phyloP scores from a whole-genome alignment of 768 basidiomycete genomes.

The Mrakia gelida region DNA sequence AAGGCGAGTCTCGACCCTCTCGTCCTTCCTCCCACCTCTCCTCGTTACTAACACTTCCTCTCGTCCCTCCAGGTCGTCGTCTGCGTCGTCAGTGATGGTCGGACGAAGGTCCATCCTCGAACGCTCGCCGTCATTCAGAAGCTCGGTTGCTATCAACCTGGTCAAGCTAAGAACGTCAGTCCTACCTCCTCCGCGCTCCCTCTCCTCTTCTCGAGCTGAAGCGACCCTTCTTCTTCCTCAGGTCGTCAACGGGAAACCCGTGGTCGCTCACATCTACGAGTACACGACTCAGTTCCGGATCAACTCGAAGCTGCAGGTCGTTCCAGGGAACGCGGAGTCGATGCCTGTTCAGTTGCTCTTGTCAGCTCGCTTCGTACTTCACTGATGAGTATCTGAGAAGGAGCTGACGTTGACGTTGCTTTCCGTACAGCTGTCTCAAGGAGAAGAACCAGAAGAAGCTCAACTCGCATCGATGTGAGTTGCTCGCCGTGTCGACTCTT shows the following conservation, averaged over 20 bases:
- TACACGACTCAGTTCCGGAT: constrained; percentile 33
- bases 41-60: no score
- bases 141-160: constrained; percentile 17
- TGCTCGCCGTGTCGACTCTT: not conserved
- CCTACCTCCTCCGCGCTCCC: not conserved
- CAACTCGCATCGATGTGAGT: constrained; percentile 32
- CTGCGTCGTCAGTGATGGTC: constrained; percentile 79
- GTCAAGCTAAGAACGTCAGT: constrained; percentile 17
- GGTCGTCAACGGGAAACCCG: constrained; percentile 32
- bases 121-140: constrained; percentile 33
- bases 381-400: no score
- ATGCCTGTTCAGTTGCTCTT: constrained; percentile 33
- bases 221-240: not conserved
- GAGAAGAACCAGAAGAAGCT: constrained; percentile 34
- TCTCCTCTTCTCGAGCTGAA: not conserved
- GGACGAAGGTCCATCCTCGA: constrained; percentile 80
- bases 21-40: no score
- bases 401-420: no score
- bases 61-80: constrained; percentile 56
- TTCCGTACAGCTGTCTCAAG: constrained; percentile 21
- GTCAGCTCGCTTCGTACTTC: not conserved
- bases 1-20: constrained; percentile 46
- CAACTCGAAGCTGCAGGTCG: constrained; percentile 30
- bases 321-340: constrained; percentile 29
- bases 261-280: constrained; percentile 32